Evolutionary conservation across 139 green algal genomes (phyloP).

Genomic region (Chlamydomonas sphaeroides): DNA sequence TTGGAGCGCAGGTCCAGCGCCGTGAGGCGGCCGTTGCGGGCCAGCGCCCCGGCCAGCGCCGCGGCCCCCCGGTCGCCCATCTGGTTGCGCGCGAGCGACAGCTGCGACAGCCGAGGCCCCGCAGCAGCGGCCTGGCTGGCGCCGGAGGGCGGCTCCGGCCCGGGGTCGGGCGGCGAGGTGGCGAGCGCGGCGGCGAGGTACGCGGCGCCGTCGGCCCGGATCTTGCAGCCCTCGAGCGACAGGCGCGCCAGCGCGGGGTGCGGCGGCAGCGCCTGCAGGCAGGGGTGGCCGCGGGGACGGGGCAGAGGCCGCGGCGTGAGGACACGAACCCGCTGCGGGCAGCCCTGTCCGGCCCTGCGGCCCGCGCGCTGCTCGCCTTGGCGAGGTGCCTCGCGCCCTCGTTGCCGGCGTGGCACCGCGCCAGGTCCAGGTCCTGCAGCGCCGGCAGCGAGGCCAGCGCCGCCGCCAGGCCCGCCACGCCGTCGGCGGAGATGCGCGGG

Average conservation of each 20-base stretch:
- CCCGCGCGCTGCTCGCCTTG: no score
- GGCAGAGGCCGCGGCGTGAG: no score
- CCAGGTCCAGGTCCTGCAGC: conserved; percentile 45
- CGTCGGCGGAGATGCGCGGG: conserved; percentile 4
- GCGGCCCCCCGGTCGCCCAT: conserved; percentile 64
- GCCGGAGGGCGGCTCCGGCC: not conserved
- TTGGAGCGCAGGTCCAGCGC: conserved; percentile 49
- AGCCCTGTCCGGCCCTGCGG: no score
- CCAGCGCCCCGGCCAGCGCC: conserved; percentile 47
- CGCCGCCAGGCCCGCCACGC: conserved; percentile 15
- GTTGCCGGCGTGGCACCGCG: conserved; percentile 35
- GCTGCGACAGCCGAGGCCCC: conserved; percentile 24
- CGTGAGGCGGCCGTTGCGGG: conserved; percentile 18
- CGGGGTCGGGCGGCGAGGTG: not conserved
- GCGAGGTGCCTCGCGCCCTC: conserved; percentile 50
- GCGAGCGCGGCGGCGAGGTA: conserved; percentile 49
- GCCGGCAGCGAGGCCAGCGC: not conserved
- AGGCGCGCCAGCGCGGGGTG: not conserved
- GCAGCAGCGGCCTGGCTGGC: not conserved
- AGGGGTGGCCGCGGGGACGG: no score
- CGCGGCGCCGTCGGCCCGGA: conserved; percentile 47
- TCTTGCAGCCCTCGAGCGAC: conserved; percentile 49
- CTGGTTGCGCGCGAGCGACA: conserved; percentile 51
- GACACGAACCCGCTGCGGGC: no score
- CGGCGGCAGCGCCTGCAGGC: not conserved